Evolutionary conservation across 768 basidiomycete genomes (phyloP), one percentile per base, ranked within the genome.

Genomic region (Lactarius hatsudake): DNA sequence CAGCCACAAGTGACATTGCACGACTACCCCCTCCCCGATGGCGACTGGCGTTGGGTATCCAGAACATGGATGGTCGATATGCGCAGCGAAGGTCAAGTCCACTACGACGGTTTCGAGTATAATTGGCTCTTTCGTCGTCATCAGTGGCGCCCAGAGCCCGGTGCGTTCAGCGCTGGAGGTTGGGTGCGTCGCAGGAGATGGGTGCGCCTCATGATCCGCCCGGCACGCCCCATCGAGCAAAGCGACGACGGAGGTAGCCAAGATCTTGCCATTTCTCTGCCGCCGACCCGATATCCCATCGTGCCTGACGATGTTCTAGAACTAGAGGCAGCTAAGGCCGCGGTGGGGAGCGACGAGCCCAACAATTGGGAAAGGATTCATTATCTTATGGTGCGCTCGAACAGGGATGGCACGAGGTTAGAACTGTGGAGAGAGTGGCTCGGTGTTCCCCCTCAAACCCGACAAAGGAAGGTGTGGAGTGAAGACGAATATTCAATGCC

Each of bases 41-140:
- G 90, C 28, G 83, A 81, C 26, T 94, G 92, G 92, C 82, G 78
- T 61, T 94, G 91, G 91, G 86, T 92, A 1, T 91, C 89, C 51
- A 84, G 84, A 53, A 76, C 83, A 8, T 94, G 91, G 91, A 90
- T 93, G 89, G 85, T 93, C 65, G 92, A 94, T 78, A 93, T 94
- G 91, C 89, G 88, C 51, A 84, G 86, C 34, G 86, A 90, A 28
- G 89, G 90, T 60, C 84, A 88, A 71, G 88, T 92, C 3, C 89
- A 92, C 71, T 83, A 89, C 70, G 91, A 93, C 71, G 91, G 91
- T 61, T 94, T 92, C 71, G 90, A 94, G 76, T 94, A 93, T 77
- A 93, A 92, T 74, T 91, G 88, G 85, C 74, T 79, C 67, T 94
- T 94, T 71, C 84, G 89, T 20, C 75, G 78, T 40, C 81, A 83